A percentile compares a stretch with the other conserved stretches of the same genome.
phyloP scores from a whole-genome alignment of 2,329 filamentous ascomycete species.

The Hyphodiscus sp. region DNA sequence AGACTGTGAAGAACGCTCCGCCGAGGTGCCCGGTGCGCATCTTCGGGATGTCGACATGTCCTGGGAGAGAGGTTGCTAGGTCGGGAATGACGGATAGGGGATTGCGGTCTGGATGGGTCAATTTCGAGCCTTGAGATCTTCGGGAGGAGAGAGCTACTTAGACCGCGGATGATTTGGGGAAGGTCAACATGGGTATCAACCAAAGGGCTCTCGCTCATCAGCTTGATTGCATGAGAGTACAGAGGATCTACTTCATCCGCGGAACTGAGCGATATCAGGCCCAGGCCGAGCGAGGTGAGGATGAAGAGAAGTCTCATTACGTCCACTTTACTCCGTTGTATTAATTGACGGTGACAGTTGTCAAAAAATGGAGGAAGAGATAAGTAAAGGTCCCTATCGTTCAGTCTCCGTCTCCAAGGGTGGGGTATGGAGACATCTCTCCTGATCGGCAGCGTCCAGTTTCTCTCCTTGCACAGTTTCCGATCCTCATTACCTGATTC shows the following conservation, averaged over 20 bases:
- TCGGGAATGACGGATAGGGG: constrained; percentile 4
- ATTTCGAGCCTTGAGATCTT: neutral
- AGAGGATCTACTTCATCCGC: neutral
- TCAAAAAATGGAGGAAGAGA: too few relatives aligned
- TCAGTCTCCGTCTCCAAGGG: too few relatives aligned
- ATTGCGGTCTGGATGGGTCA: neutral
- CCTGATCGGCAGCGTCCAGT: too few relatives aligned
- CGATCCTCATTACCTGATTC: too few relatives aligned
- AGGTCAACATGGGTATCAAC: constrained; percentile 8
- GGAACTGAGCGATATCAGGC: too few relatives aligned
- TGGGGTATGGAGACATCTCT: too few relatives aligned
- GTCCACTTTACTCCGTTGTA: too few relatives aligned
- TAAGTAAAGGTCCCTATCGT: too few relatives aligned
- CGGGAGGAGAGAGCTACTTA: neutral
- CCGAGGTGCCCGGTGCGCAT: constrained; percentile 5
- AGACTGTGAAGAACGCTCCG: constrained; percentile 9
- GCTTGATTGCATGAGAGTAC: constrained; percentile 4
- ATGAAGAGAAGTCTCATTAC: too few relatives aligned
- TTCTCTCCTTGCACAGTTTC: too few relatives aligned
- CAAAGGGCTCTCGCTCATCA: constrained; percentile 8
- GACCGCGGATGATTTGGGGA: constrained; percentile 6
- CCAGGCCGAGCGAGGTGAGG: too few relatives aligned
- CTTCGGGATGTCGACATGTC: constrained; percentile 7
- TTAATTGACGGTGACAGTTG: too few relatives aligned
- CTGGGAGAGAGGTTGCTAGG: constrained; percentile 5